Percentiles rank a stretch among this genome's conserved stretches.
These are phyloP conservation scores for Sporothrix phasma DNA, from an alignment of 2,329 filamentous ascomycete species.

Conservation along the genomic window DNA sequence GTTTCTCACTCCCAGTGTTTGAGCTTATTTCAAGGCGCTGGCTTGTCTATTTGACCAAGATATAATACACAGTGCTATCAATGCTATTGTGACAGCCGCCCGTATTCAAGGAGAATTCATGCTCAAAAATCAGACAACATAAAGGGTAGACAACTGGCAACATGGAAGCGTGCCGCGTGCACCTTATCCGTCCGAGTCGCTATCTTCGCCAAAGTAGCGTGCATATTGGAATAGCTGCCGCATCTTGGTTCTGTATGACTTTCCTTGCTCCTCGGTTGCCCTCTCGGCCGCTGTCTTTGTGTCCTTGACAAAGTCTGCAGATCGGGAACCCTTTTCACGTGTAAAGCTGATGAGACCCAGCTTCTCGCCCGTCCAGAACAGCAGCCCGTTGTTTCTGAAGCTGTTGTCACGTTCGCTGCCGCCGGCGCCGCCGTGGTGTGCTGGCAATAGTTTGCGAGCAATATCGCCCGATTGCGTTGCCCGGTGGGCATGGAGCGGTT, in stretches of 20 bases:
- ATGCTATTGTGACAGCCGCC: not conserved
- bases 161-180: not conserved
- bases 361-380: conserved; percentile 83
- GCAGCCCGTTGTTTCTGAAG: conserved; percentile 54
- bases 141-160: too few species aligned
- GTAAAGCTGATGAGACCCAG: conserved; percentile 64
- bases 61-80: not conserved
- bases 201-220: conserved; percentile 39
- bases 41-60: not conserved
- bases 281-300: conserved; percentile 36
- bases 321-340: conserved; percentile 36
- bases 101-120: not conserved
- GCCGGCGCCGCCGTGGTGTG: conserved; percentile 25
- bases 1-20: not conserved
- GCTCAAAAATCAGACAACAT: too few species aligned
- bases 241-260: conserved; percentile 60
- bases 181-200: conserved; percentile 1
- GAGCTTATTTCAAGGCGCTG: not conserved
- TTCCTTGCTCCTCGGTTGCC: conserved; percentile 45
- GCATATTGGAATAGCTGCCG: conserved; percentile 66
- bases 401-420: conserved; percentile 15
- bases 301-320: conserved; percentile 42
- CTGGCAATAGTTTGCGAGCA: conserved; percentile 68
- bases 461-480: conserved; percentile 53
- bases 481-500: conserved; percentile 8